Evolutionary conservation across 805 yeast species (phyloP).

Genomic region (Hanseniaspora guilliermondii): DNA sequence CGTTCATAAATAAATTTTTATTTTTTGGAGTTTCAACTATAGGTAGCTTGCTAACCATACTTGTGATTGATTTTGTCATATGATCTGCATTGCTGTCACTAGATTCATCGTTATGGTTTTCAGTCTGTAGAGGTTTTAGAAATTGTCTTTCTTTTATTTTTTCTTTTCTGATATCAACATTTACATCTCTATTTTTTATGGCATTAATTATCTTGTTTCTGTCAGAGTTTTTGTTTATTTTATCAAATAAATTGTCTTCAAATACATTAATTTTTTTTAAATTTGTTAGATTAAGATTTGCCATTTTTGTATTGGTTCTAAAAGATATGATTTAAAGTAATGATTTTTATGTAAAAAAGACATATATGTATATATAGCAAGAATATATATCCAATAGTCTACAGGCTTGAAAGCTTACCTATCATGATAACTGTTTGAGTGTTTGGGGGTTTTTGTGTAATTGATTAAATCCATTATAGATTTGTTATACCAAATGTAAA

Average conservation of each 20-base stretch:
- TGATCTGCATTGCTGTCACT: neutral
- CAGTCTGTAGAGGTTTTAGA: neutral
- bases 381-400: too few relatives aligned
- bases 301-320: neutral
- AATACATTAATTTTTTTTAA: neutral
- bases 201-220: neutral
- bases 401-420: neutral
- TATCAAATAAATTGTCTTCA: neutral
- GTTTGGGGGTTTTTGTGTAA: neutral
- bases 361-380: too few relatives aligned
- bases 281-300: neutral
- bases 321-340: too few relatives aligned
- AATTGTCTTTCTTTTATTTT: neutral
- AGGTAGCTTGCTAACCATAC: conserved; percentile 1
- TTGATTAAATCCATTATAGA: neutral
- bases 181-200: neutral
- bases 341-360: too few relatives aligned
- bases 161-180: neutral
- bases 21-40: neutral
- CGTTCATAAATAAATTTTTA: neutral
- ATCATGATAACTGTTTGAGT: neutral
- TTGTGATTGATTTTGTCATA: neutral
- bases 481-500: neutral
- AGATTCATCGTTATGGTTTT: neutral
- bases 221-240: neutral